Evolutionary conservation across 129 eudicot genomes (phyloP), one percentile per base, ranked within the genome.

Genomic region (Kitagawia praeruptora): DNA sequence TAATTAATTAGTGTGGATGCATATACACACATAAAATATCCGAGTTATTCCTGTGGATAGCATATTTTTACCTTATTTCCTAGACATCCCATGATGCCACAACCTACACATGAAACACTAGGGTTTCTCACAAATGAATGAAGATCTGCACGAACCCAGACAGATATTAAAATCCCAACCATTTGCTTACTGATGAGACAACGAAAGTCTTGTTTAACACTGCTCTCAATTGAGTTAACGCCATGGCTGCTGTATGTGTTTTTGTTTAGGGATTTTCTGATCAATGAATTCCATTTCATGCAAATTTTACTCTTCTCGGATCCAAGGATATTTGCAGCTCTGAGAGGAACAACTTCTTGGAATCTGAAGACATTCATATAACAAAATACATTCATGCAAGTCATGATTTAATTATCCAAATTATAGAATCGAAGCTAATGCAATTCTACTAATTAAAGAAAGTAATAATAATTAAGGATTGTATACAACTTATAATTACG

Each of bases 71-170:
- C 97, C 97, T 92, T 92, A 76, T 92, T 92, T 81, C 96, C 93
- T 38, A 92, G 87, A 87, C 93, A 85, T 45, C 96, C 96, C 91
- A 92, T 83, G 89, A 92, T 80, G 75, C 97, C 97, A 84, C 96
- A 90, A 19, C 97, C 96, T 34, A 92, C 90, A 25, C 96, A 85
- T 21, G 97, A 92, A 34, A 92, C 88, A 15, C 89, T 85, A 56
- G 85, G 83, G 83, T 85, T 84, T 67, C 81, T 83, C 34, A 92
- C 47, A 71, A 83, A 82, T 3, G 82, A 83, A 48, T 80, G 88
- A 75, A 92, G 81, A 88, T 87, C 90, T n/a, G 75, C 80, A n/a
- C 93, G 82, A 45, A 84, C 88, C 97, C 97, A 92, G 78, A 92
- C 91, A 4, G 96, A 85, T 79, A 92, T 84, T 41, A 88, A 81